Conservation (phyloP, 352 stramenopile genomes). For the Phytophthora sansomeana region DNA sequence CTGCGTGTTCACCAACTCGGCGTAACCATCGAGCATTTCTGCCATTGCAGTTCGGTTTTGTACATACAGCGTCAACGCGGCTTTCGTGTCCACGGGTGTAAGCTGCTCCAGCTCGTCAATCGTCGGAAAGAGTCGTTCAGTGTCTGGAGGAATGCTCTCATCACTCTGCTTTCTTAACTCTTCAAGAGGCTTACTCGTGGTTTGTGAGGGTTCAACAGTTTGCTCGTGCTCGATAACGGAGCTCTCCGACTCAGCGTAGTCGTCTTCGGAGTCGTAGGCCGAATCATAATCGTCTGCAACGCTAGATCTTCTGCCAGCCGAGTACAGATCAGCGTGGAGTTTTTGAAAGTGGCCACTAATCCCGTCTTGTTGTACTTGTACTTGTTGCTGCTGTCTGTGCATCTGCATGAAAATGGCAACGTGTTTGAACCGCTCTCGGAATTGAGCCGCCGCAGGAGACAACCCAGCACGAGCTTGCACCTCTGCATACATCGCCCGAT, state of each 20-base stretch:
- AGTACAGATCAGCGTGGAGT: constrained; percentile 58
- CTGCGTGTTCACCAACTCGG: constrained; percentile 60
- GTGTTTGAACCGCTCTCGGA: constrained; percentile 78
- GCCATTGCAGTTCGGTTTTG: constrained; percentile 65
- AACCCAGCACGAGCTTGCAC: constrained; percentile 50
- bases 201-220: constrained; percentile 25
- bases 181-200: constrained; percentile 14
- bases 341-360: constrained; percentile 75
- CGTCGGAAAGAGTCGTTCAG: constrained; percentile 55
- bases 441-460: constrained; percentile 57
- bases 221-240: not conserved
- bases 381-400: constrained; percentile 38
- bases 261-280: constrained; percentile 22
- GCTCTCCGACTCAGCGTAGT: constrained; percentile 22
- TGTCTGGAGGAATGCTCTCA: constrained; percentile 17
- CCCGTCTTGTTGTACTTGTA: constrained; percentile 42
- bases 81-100: constrained; percentile 68
- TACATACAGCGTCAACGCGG: constrained; percentile 57
- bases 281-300: constrained; percentile 10
- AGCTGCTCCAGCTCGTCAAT: constrained; percentile 61
- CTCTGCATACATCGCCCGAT: constrained; percentile 42
- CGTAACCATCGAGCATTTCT: constrained; percentile 79
- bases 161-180: constrained; percentile 43
- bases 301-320: constrained; percentile 6
- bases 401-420: constrained; percentile 55